These are phyloP conservation scores for Komagataella populi DNA, from an alignment of 805 yeast species.

Conservation along the genomic window DNA sequence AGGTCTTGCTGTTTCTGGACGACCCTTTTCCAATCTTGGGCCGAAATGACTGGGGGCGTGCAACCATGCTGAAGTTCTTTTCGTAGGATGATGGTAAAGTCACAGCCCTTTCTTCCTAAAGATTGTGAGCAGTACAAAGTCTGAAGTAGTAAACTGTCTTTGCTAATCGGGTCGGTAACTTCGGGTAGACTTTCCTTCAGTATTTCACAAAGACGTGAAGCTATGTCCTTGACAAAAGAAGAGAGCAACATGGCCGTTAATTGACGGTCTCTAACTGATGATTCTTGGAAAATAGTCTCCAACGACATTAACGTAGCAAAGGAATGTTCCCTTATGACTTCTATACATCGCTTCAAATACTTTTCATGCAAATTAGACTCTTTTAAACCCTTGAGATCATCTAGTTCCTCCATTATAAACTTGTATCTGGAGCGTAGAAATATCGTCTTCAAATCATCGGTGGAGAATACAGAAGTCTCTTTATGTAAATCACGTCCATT, in stretches of 20 bases:
- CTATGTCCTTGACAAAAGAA: slow-evolving; percentile 21
- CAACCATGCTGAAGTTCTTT: slow-evolving; percentile 19
- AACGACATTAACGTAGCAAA: slow-evolving; percentile 60
- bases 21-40: slow-evolving; percentile 27
- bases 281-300: slow-evolving; percentile 40
- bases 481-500: slow-evolving; percentile 10
- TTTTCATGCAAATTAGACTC: slow-evolving; percentile 37
- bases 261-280: slow-evolving; percentile 4
- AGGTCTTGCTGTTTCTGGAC: slow-evolving; percentile 27
- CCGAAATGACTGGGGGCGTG: slow-evolving; percentile 12
- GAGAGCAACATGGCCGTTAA: slow-evolving; percentile 18
- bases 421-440: slow-evolving; percentile 56
- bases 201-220: slow-evolving; percentile 17
- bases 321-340: slow-evolving; percentile 72
- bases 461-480: slow-evolving; percentile 10
- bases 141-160: slow-evolving; percentile 67
- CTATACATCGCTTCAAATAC: slow-evolving; percentile 67
- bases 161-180: slow-evolving; percentile 24
- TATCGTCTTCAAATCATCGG: slow-evolving; percentile 33
- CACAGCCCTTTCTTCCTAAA: slow-evolving; percentile 55
- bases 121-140: slow-evolving; percentile 83
- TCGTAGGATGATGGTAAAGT: slow-evolving; percentile 46
- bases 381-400: slow-evolving; percentile 40
- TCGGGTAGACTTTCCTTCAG: slow-evolving; percentile 16
- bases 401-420: slow-evolving; percentile 50